A percentile compares a stretch with the other conserved stretches of the same genome.
These are phyloP conservation scores for Rusavskia elegans DNA, from an alignment of 495 filamentous ascomycete genomes.

Conservation along the genomic window DNA sequence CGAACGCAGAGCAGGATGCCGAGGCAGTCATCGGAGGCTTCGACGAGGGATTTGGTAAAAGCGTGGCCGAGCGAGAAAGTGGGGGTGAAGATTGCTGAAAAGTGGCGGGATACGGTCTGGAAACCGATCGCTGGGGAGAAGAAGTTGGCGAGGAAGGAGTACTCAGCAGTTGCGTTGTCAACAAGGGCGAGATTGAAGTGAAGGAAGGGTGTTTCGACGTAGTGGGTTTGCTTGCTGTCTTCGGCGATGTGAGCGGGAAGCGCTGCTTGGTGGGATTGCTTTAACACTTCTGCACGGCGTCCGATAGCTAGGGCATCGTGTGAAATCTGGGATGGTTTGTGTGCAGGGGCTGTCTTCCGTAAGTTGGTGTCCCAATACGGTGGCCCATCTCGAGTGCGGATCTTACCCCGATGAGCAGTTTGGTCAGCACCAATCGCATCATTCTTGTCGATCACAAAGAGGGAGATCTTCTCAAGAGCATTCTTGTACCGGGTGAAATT, in stretches of 20 bases:
- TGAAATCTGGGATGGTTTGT: constrained; percentile 22
- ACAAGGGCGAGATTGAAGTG: constrained; percentile 88
- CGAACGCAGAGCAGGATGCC: constrained; percentile 83
- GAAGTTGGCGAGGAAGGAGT: constrained; percentile 81
- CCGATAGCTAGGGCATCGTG: constrained; percentile 84
- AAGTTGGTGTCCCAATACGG: constrained; percentile 15
- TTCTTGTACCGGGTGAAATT: constrained; percentile 81
- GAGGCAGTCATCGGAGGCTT: constrained; percentile 64
- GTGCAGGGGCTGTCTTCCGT: constrained; percentile 26
- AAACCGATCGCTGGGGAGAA: constrained; percentile 40
- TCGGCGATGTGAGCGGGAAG: constrained; percentile 72
- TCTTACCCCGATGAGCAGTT: constrained; percentile 38
- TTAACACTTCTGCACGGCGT: constrained; percentile 65
- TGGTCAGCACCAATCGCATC: constrained; percentile 75
- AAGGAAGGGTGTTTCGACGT: constrained; percentile 77
- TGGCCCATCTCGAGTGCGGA: not conserved
- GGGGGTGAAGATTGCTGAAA: constrained; percentile 68
- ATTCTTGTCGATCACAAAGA: constrained; percentile 68
- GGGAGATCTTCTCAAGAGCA: constrained; percentile 66
- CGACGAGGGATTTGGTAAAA: constrained; percentile 61
- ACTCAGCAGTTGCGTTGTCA: constrained; percentile 90
- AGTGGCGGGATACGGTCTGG: constrained; percentile 43
- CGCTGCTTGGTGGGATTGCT: constrained; percentile 50
- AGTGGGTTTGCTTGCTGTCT: constrained; percentile 70
- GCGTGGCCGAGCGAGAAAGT: constrained; percentile 66